phyloP scores from a whole-genome alignment of 805 yeast species.

The Tetrapisispora taiwanensis region DNA sequence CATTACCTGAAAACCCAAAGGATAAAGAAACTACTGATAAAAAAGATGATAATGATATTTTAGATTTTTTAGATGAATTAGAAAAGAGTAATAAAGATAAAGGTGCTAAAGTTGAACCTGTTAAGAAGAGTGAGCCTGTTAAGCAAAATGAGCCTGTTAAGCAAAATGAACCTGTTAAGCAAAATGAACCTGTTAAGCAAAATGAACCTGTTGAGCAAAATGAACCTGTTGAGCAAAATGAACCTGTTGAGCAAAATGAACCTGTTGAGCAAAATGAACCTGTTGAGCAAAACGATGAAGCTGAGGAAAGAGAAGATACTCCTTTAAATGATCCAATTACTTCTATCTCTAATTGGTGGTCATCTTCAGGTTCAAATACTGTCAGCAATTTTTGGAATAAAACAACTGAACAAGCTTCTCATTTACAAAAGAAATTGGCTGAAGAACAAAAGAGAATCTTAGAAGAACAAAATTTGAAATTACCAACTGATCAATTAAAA shows the following conservation, averaged over 20 bases:
- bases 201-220: constrained; percentile 8
- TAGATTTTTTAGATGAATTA: constrained; percentile 50
- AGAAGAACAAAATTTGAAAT: constrained; percentile 4
- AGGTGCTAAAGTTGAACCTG: not conserved
- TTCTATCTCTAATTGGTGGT: constrained; percentile 68
- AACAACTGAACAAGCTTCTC: constrained; percentile 40
- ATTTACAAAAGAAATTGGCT: constrained; percentile 29
- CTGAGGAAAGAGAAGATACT: constrained; percentile 9
- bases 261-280: constrained; percentile 9
- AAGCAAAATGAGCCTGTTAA: constrained; percentile 8
- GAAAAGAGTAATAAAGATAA: constrained; percentile 46
- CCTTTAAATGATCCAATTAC: constrained; percentile 49
- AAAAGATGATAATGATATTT: constrained; percentile 30
- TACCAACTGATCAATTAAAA: not conserved
- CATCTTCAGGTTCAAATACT: constrained; percentile 52
- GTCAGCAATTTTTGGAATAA: constrained; percentile 59
- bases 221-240: constrained; percentile 9
- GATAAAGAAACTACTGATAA: constrained; percentile 10
- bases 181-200: constrained; percentile 8
- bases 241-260: constrained; percentile 13
- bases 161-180: constrained; percentile 11
- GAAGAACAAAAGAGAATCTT: constrained; percentile 29
- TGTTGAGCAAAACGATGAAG: constrained; percentile 16
- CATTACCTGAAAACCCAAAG: constrained; percentile 42
- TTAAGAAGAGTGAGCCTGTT: constrained; percentile 5